Base-by-base conservation (phyloP, 2,329 filamentous ascomycete genomes). In the Metarhizium guizhouense region DNA sequence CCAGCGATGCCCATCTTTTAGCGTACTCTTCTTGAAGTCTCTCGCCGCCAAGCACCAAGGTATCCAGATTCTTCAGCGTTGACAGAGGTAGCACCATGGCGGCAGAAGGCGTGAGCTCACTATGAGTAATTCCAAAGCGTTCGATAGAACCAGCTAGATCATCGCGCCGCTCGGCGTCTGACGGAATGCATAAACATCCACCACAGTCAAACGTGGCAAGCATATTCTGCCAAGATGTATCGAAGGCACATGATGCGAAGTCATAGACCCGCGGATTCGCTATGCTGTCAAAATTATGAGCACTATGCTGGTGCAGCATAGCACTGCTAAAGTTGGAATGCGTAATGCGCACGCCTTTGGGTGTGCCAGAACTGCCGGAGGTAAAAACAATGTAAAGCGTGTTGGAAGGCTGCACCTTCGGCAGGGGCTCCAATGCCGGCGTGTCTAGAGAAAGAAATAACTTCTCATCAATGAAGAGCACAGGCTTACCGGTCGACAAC, bases 261-360 rank as follows among this genome's bases (percentile, higher is more conserved):
- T 64, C 62, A 14, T 61, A 61, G 2, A 63, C 59, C 6, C 64
- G 53, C 4, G 61, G 54, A 13, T 54, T 43, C 8, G 34, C 30
- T 7, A 25, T 57, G 51, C 34, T 47, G 4, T 36, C 47, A 43
- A 62, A 56, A 11, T 57, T 52, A 3, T 60, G 57, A 13, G 53
- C 50, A 25, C 54, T 40, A 30, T 47, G 48, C 34, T 62, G 57
- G 30, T 61, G 53, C 1, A 29, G 43, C 25, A 58, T 55, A 4
- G 60, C 51, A 14, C 55, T 59, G 38, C 56, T 53, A 30, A 62
- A 58, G 25, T 58, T 58, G 2, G 53, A 55, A 53, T 64, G 63
- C 10, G 60, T 58, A 14, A 67, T 59, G 29, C 77, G 68, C n/a
- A 79, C 74, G 40, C 77, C 77, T 65, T 80, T 80, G 2, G 77